Evolutionary conservation across 2,329 filamentous ascomycete species (phyloP), one percentile per base, ranked within the genome.

Genomic region (Byssothecium circinans): DNA sequence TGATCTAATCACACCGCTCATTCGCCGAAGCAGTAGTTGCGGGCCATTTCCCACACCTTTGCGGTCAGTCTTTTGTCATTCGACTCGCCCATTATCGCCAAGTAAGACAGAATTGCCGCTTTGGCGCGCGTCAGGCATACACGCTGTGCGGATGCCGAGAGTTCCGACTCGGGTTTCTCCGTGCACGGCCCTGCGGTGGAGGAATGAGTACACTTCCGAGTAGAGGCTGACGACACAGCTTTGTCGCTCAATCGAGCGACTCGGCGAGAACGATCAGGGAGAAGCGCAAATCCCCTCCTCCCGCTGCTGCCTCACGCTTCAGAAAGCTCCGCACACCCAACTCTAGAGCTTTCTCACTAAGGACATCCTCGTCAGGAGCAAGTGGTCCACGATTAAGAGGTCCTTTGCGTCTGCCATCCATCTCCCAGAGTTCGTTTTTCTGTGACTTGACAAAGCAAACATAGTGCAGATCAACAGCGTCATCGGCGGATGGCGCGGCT

Each of bases 391-490:
- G 77, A 55, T 89, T 82, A 37, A 92, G 71, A 0, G 89, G 89
- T 0, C 89, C 89, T 59, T 86, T 87, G 40, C 87, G 77, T 18
- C 79, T 71, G 1, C 90, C 90, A 71, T 95, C 89, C 61, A 95
- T 71, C 74, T 95, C 90, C 84, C 88, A 95, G 34, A 95, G 76
- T 40, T 74, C 68, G 45, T 86, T 86, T 68, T 88, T 84, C 42
- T 73, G 74, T 2, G 80, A 81, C 76, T 91, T 94, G 43, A 94
- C 88, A 72, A 97, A 99, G 65, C 89, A 94, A 38, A 97, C 92
- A 69, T 95, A 97, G 75, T 99, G 94, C 60, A 96, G 78, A 66
- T 96, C 92, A n/a, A 96, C 80, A 58, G 87, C 82, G 61, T 89
- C 88, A n/a, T 84, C 81, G 8, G 90, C 89, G 44, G 81, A 75